Percentiles rank a stretch among this genome's conserved stretches.
Evolutionary conservation across 768 basidiomycete genomes (phyloP).

Genomic region (Lactarius psammicola): DNA sequence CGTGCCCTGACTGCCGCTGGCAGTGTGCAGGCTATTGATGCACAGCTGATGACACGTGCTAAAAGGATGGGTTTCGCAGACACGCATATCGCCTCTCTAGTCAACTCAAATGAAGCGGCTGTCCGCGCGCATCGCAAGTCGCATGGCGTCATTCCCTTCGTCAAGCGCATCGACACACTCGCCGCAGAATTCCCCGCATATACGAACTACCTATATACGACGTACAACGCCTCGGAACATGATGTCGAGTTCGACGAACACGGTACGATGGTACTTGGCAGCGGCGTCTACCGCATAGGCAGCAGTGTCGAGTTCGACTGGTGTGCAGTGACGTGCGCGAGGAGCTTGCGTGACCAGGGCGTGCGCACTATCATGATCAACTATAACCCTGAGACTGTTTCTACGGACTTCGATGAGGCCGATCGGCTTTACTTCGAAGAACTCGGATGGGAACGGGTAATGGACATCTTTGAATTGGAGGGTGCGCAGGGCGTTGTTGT

Average conservation of each 20-base stretch:
- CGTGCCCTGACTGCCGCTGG: slow-evolving; percentile 67
- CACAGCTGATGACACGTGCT: slow-evolving; percentile 78
- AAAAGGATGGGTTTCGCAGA: slow-evolving; percentile 98
- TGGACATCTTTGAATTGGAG: slow-evolving; percentile 99
- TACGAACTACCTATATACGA: slow-evolving; percentile 99
- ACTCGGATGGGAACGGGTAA: slow-evolving; percentile 94
- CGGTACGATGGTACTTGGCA: slow-evolving; percentile 99
- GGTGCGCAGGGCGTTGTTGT: slow-evolving; percentile 91
- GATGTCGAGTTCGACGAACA: slow-evolving; percentile 95
- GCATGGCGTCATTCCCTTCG: slow-evolving; percentile 88
- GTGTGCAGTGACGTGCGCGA: slow-evolving; percentile 99
- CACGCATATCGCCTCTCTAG: slow-evolving; percentile 81
- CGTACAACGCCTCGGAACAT: slow-evolving; percentile 95
- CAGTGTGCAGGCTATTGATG: slow-evolving; percentile 64
- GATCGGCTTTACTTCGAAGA: slow-evolving; percentile 98
- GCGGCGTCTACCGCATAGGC: slow-evolving; percentile 97
- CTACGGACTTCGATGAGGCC: slow-evolving; percentile 99
- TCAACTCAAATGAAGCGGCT: slow-evolving; percentile 66
- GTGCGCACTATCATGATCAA: slow-evolving; percentile 98
- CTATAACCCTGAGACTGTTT: slow-evolving; percentile 99
- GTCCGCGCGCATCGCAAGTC: slow-evolving; percentile 87
- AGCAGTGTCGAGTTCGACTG: slow-evolving; percentile 99
- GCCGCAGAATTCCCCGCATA: slow-evolving; percentile 98
- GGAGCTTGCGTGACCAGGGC: slow-evolving; percentile 89
- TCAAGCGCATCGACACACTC: slow-evolving; percentile 98